A percentile compares a stretch with the other conserved stretches of the same genome.
Conservation (phyloP, 768 basidiomycete species). For the Amanita fuliginea region DNA sequence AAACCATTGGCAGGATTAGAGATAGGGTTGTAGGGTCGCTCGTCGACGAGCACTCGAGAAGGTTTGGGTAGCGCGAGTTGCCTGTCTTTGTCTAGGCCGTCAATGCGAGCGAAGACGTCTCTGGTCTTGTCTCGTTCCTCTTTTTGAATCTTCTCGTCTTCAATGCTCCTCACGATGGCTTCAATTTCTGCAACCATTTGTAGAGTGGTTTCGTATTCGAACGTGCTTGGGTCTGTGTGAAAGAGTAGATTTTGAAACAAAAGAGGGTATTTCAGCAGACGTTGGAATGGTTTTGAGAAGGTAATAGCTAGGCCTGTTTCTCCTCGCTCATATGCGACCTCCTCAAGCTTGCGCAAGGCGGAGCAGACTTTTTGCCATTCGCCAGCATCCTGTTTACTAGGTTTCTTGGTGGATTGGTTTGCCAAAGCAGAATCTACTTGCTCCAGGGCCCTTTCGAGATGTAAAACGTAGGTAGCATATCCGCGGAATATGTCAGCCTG, state of each 20-base stretch:
- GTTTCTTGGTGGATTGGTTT: conserved; percentile 56
- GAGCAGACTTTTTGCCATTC: conserved; percentile 75
- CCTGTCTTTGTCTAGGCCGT: conserved; percentile 89
- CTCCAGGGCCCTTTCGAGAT: conserved; percentile 82
- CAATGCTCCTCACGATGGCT: conserved; percentile 89
- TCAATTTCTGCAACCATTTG: conserved; percentile 98
- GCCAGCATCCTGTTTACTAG: conserved; percentile 70
- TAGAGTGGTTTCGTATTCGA: conserved; percentile 92
- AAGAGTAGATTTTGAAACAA: conserved; percentile 96
- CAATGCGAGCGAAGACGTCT: conserved; percentile 92
- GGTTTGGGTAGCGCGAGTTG: conserved; percentile 89
- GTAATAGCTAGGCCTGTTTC: conserved; percentile 94
- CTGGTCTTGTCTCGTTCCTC: conserved; percentile 94
- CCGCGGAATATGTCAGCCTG: conserved; percentile 91
- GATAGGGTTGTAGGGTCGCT: conserved; percentile 42
- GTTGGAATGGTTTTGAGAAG: conserved; percentile 93
- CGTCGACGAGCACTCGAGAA: conserved; percentile 78
- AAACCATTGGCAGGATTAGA: conserved; percentile 12
- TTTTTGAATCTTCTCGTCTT: conserved; percentile 95
- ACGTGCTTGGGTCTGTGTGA: conserved; percentile 94
- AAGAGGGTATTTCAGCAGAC: conserved; percentile 92
- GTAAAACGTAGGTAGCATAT: conserved; percentile 91
- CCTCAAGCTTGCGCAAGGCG: conserved; percentile 67
- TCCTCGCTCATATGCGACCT: conserved; percentile 70
- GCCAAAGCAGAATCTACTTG: conserved; percentile 77